These are phyloP conservation scores for Diaporthe citriasiana DNA, from an alignment of 2,329 filamentous ascomycete genomes.

Conservation along the genomic window DNA sequence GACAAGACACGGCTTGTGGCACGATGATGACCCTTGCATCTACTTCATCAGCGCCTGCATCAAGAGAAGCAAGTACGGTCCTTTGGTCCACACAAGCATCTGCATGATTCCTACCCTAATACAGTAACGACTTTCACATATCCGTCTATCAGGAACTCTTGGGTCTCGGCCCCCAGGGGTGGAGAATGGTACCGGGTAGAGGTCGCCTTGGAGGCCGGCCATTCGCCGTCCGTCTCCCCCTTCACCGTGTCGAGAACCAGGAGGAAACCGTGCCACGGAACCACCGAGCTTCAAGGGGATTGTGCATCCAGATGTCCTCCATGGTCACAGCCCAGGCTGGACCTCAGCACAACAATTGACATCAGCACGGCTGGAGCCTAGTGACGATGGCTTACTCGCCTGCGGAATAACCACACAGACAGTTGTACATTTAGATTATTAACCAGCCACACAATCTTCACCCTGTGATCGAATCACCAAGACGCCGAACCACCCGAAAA, in stretches of 20 bases:
- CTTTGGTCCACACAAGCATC: neutral
- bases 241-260: slow-evolving; percentile 11
- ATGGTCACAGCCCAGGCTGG: neutral
- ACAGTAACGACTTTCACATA: slow-evolving; percentile 18
- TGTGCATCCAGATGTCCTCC: neutral
- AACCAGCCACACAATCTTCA: slow-evolving; percentile 17
- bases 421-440: slow-evolving; percentile 23
- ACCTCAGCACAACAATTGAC: slow-evolving; percentile 2
- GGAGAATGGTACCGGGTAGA: neutral
- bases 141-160: neutral
- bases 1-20: neutral
- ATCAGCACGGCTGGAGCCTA: slow-evolving; percentile 22
- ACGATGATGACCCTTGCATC: slow-evolving; percentile 22
- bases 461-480: neutral
- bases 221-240: neutral
- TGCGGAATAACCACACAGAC: slow-evolving; percentile 10
- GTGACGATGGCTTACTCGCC: slow-evolving; percentile 20
- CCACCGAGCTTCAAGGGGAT: neutral
- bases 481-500: slow-evolving; percentile 14
- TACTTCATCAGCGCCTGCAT: slow-evolving; percentile 14
- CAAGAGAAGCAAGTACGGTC: slow-evolving; percentile 28
- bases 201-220: slow-evolving; percentile 3
- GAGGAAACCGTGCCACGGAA: neutral
- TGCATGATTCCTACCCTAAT: slow-evolving; percentile 12
- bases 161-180: slow-evolving; percentile 14